Percentiles rank a stretch among this genome's conserved stretches.
These are phyloP conservation scores for Tricholoma saponaceum DNA, from an alignment of 768 basidiomycete genomes.

Conservation along the genomic window DNA sequence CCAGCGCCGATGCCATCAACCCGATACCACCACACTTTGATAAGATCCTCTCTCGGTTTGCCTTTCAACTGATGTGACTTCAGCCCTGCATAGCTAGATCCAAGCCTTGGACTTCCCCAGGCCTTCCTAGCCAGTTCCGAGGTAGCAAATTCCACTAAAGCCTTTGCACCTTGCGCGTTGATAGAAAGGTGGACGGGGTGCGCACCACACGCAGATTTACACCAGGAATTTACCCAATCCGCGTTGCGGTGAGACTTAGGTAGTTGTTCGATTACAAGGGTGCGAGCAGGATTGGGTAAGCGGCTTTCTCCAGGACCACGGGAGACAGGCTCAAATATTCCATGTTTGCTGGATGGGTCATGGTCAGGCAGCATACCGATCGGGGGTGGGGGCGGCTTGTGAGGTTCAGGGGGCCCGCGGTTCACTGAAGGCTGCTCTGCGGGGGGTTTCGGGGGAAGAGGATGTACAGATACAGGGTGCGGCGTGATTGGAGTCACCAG, in stretches of 20 bases:
- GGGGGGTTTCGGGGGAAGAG: constrained; percentile 5
- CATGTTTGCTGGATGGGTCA: constrained; percentile 42
- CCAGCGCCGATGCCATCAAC: constrained; percentile 36
- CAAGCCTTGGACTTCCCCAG: constrained; percentile 47
- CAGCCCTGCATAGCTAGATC: constrained; percentile 21
- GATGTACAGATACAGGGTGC: constrained; percentile 3
- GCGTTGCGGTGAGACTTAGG: constrained; percentile 43
- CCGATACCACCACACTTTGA: constrained; percentile 49
- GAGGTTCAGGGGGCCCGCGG: background rate
- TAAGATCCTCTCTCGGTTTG: constrained; percentile 39
- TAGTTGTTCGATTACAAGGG: constrained; percentile 54
- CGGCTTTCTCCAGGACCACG: constrained; percentile 15
- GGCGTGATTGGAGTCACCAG: constrained; percentile 8
- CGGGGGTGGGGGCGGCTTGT: constrained; percentile 10
- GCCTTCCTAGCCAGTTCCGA: constrained; percentile 41
- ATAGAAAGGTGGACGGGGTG: constrained; percentile 38
- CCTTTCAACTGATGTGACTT: constrained; percentile 37
- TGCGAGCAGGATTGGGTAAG: constrained; percentile 44
- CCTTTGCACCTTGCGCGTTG: constrained; percentile 38
- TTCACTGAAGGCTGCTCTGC: background rate
- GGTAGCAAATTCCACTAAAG: constrained; percentile 47
- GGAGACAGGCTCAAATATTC: constrained; percentile 33
- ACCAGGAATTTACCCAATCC: constrained; percentile 42
- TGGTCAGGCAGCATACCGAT: constrained; percentile 47
- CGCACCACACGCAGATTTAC: constrained; percentile 31